phyloP scores from a whole-genome alignment of 2,329 filamentous ascomycete genomes.

The Truncatella angustata region DNA sequence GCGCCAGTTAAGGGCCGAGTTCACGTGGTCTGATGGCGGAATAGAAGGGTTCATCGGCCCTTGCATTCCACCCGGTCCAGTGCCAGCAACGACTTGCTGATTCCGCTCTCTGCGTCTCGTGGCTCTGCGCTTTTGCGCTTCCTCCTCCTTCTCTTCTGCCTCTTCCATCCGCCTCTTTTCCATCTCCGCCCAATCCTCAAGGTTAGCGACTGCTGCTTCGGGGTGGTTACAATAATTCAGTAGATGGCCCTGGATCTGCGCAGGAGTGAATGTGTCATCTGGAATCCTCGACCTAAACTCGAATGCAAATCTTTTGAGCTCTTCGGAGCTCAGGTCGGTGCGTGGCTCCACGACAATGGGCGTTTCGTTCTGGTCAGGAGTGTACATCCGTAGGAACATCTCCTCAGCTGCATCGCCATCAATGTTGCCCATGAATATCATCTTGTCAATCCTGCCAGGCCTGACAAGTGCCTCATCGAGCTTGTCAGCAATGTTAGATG shows the following conservation, averaged over 20 bases:
- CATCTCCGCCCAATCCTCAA: background rate
- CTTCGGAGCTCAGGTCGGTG: conserved; percentile 12
- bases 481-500: conserved; percentile 66
- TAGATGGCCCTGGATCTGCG: conserved; percentile 23
- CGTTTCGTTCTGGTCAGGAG: conserved; percentile 16
- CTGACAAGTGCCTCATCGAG: conserved; percentile 65
- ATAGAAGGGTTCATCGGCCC: no score
- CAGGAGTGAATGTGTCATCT: conserved; percentile 22
- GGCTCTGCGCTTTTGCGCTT: background rate
- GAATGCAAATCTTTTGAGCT: conserved; percentile 9
- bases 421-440: conserved; percentile 54
- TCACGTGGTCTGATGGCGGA: no score
- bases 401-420: conserved; percentile 21
- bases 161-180: background rate
- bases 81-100: no score
- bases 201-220: background rate
- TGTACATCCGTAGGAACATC: conserved; percentile 23
- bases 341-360: conserved; percentile 15
- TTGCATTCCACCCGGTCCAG: no score
- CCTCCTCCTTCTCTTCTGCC: background rate
- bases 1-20: no score
- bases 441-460: conserved; percentile 68
- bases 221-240: conserved; percentile 15
- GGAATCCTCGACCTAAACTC: conserved; percentile 14
- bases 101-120: background rate